These are phyloP conservation scores for Podospora pseudocomata DNA, from an alignment of 495 filamentous ascomycete genomes.

Conservation along the genomic window DNA sequence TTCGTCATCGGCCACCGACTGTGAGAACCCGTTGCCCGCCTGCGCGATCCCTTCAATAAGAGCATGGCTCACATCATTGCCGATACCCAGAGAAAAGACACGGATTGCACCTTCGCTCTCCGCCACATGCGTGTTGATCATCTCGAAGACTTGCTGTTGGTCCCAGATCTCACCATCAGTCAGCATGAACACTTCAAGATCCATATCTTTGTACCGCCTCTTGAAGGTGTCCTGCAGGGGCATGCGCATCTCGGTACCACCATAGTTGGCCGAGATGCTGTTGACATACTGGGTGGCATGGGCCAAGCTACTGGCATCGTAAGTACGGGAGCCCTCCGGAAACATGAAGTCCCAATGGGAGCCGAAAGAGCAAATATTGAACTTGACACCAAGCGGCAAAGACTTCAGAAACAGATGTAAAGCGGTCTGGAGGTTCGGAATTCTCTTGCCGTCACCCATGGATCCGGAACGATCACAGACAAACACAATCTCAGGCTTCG, in stretches of 20 bases:
- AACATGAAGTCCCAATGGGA: conserved; percentile 54
- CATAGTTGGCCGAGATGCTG: conserved; percentile 50
- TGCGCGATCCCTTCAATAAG: conserved; percentile 65
- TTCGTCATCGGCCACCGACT: conserved; percentile 55
- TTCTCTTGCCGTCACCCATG: conserved; percentile 52
- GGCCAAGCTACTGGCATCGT: conserved; percentile 49
- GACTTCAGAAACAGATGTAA: conserved; percentile 68
- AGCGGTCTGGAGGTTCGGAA: conserved; percentile 53
- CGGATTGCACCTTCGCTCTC: conserved; percentile 50
- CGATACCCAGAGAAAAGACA: conserved; percentile 66
- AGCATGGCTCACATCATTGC: conserved; percentile 55
- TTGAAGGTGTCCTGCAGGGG: conserved; percentile 54
- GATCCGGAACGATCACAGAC: conserved; percentile 65
- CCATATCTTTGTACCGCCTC: conserved; percentile 47
- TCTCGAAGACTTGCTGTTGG: conserved; percentile 51
- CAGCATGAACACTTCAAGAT: conserved; percentile 62
- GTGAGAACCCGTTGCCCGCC: conserved; percentile 64
- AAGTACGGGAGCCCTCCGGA: conserved; percentile 48
- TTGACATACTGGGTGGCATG: conserved; percentile 50
- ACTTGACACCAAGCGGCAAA: conserved; percentile 61
- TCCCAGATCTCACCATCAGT: conserved; percentile 71
- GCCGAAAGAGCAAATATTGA: conserved; percentile 76
- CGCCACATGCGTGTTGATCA: conserved; percentile 50
- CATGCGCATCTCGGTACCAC: conserved; percentile 64
- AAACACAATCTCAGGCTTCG: conserved; percentile 64